phyloP scores from a whole-genome alignment of 2,329 filamentous ascomycete species.

The Fusarium kyushuense region DNA sequence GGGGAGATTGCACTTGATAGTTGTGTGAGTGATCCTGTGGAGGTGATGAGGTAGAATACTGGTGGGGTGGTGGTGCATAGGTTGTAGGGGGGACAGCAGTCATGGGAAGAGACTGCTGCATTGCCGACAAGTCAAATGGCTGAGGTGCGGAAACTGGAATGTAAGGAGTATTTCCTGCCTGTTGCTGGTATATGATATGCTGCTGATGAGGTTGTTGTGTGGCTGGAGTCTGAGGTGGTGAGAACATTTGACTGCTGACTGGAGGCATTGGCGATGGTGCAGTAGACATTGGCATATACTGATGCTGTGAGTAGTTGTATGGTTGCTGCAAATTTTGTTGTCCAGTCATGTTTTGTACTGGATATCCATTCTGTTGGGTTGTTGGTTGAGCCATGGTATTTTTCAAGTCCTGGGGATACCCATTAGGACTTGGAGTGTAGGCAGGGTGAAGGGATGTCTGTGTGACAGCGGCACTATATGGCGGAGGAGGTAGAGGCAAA shows the following conservation, averaged over 20 bases:
- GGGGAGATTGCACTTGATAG: background rate
- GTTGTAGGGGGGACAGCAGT: background rate
- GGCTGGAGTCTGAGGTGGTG: too few relatives aligned
- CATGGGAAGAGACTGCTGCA: conserved; percentile 31
- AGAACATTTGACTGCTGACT: background rate
- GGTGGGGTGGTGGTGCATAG: background rate
- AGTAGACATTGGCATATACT: background rate
- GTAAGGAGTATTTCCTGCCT: background rate
- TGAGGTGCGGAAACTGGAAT: background rate
- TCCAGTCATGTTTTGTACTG: background rate
- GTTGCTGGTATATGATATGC: background rate
- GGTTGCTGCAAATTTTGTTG: conserved; percentile 9
- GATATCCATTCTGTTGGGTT: background rate
- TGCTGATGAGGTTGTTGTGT: too few relatives aligned
- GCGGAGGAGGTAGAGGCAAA: conserved; percentile 26
- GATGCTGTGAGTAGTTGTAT: conserved; percentile 2
- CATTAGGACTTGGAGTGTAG: conserved; percentile 5
- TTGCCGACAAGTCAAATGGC: conserved; percentile 25
- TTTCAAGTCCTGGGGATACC: conserved; percentile 26
- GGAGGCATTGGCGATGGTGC: background rate
- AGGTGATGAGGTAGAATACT: background rate
- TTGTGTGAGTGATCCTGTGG: background rate
- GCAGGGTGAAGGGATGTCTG: background rate
- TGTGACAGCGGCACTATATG: conserved; percentile 20
- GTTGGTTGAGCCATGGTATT: background rate